Evolutionary conservation across 768 basidiomycete genomes (phyloP).

Genomic region (Boletus vinaceobasis): DNA sequence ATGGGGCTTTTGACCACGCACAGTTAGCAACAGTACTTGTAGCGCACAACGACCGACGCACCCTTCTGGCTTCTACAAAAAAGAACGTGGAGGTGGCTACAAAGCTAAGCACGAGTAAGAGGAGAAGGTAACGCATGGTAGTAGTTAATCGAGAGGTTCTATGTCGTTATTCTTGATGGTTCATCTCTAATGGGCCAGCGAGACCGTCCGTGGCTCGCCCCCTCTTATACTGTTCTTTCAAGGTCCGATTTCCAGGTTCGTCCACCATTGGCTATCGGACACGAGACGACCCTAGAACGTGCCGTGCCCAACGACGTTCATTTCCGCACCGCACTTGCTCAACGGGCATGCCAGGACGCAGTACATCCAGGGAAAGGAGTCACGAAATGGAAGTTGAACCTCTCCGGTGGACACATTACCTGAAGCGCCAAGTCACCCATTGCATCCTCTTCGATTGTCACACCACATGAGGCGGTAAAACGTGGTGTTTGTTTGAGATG

Average conservation of each 20-base stretch:
- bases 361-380: slow-evolving; percentile 1
- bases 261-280: slow-evolving; percentile 3
- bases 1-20: slow-evolving; percentile 13
- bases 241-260: slow-evolving; percentile 15
- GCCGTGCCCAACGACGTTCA: slow-evolving; percentile 11
- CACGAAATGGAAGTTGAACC: slow-evolving; percentile 17
- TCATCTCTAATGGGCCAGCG: slow-evolving; percentile 29
- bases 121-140: slow-evolving; percentile 27
- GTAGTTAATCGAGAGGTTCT: not conserved
- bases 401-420: slow-evolving; percentile 3
- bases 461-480: not conserved
- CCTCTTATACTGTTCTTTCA: slow-evolving; percentile 27
- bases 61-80: slow-evolving; percentile 29
- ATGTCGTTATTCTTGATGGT: slow-evolving; percentile 14
- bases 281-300: slow-evolving; percentile 28
- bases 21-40: slow-evolving; percentile 3
- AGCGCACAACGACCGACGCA: slow-evolving; percentile 9
- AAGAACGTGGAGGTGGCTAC: slow-evolving; percentile 29
- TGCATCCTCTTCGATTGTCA: slow-evolving; percentile 10
- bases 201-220: not conserved
- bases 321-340: slow-evolving; percentile 17
- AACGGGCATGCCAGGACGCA: slow-evolving; percentile 1
- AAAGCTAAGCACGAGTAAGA: slow-evolving; percentile 28
- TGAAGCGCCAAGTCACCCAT: not conserved
- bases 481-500: not conserved